These are phyloP conservation scores for Coprinopsis strossmayeri DNA, from an alignment of 768 basidiomycete genomes.

Conservation along the genomic window DNA sequence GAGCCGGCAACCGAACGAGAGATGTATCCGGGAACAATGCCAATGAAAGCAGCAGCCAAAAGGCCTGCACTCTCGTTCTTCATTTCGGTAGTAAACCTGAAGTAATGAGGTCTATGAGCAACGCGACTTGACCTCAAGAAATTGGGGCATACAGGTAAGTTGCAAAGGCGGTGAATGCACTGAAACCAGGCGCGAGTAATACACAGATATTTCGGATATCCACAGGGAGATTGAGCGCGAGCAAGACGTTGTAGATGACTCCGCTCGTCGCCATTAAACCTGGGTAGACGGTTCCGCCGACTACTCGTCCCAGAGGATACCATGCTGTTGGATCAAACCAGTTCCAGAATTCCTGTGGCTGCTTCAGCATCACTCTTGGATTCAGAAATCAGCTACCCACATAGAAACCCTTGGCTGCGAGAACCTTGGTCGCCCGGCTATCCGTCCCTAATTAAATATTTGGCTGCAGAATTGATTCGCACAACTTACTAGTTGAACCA, in stretches of 20 bases:
- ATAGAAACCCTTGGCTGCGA: conserved; percentile 93
- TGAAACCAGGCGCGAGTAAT: conserved; percentile 93
- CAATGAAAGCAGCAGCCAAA: conserved; percentile 97
- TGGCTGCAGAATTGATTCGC: conserved; percentile 11
- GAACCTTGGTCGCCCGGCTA: conserved; percentile 88
- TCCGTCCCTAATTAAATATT: conserved; percentile 14
- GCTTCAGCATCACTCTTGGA: conserved; percentile 3
- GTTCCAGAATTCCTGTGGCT: conserved; percentile 93
- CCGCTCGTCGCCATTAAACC: conserved; percentile 98
- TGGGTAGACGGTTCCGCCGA: conserved; percentile 97
- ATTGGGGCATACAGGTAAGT: conserved; percentile 74
- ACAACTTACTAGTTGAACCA: conserved; percentile 97
- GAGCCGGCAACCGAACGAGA: conserved; percentile 98
- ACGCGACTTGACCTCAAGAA: neutral
- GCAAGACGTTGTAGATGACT: conserved; percentile 90
- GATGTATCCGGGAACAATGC: conserved; percentile 96
- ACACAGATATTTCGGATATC: conserved; percentile 98
- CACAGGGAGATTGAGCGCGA: conserved; percentile 86
- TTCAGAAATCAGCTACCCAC: conserved; percentile 38
- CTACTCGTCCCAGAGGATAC: conserved; percentile 98
- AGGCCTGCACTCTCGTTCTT: conserved; percentile 93
- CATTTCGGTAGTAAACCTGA: conserved; percentile 94
- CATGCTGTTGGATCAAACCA: conserved; percentile 99
- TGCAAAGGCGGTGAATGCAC: conserved; percentile 93
- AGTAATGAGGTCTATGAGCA: neutral